phyloP scores from a whole-genome alignment of 371 early-diverging fungal species.

The Lichtheimia ramosa region DNA sequence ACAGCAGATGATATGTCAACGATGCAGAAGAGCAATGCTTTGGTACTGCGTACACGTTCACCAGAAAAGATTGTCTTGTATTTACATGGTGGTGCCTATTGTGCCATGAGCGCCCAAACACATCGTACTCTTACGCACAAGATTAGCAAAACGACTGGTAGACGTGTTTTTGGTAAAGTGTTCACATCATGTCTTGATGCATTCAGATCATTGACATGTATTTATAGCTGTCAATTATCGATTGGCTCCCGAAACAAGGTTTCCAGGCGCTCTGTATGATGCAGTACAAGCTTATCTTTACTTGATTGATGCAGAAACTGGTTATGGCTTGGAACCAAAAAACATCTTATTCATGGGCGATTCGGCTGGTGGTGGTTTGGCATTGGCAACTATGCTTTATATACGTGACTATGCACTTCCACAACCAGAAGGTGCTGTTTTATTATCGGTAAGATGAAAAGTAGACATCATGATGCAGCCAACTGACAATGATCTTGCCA shows the following conservation, averaged over 20 bases:
- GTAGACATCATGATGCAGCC: not conserved
- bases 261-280: slow-evolving; percentile 82
- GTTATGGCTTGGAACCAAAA: slow-evolving; percentile 43
- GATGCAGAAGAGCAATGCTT: not conserved
- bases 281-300: slow-evolving; percentile 68
- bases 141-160: slow-evolving; percentile 49
- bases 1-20: not conserved
- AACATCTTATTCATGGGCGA: slow-evolving; percentile 80
- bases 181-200: not conserved
- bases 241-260: slow-evolving; percentile 74
- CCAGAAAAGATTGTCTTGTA: slow-evolving; percentile 58
- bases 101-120: slow-evolving; percentile 59
- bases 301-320: slow-evolving; percentile 51
- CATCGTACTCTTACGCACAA: slow-evolving; percentile 58
- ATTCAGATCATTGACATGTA: not conserved
- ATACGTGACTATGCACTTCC: slow-evolving; percentile 54
- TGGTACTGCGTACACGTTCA: slow-evolving; percentile 13
- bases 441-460: slow-evolving; percentile 28
- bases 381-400: slow-evolving; percentile 47
- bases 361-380: slow-evolving; percentile 72
- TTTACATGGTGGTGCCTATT: slow-evolving; percentile 70
- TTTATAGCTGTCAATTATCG: slow-evolving; percentile 67
- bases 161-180: slow-evolving; percentile 54
- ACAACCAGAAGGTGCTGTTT: slow-evolving; percentile 38
- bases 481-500: not conserved